Base-by-base conservation (phyloP, 1,139 yeast genomes). In the Blastobotrys petasosporus region DNA sequence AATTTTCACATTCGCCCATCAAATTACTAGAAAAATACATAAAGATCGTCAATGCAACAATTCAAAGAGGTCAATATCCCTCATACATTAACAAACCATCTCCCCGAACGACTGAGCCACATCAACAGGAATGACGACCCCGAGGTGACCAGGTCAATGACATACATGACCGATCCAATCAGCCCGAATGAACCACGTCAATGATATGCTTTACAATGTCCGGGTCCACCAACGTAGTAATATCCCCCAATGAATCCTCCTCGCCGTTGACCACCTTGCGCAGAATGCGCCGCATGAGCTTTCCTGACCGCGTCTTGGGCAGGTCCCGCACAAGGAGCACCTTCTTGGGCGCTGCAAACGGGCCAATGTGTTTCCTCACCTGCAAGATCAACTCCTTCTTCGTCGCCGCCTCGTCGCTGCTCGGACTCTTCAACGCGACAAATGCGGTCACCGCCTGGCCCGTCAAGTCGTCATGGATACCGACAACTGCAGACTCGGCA, bases 291-390 rank as follows among this genome's bases (percentile, higher is more conserved):
- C 98, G 85, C 95, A 92, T 92, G 67, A 92, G 90, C 78, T 92
- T 92, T 62, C 98, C 98, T 29, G 96, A 86, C 73, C 98, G 80
- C 32, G 98, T 92, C 79, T 88, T 90, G 68, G 98, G 98, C 67
- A 92, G 79, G 64, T 92, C 98, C 49, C 77, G 78, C 46, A 92
- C 96, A 53, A 88, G 73, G 54, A 88, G 80, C 47, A 90, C 88
- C 39, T 84, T 75, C 73, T 90, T 90, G 66, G 98, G 98, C 48
- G 97, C 95, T 37, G 98, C 98, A 69, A 92, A 92, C 46, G 98
- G 98, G 47, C 98, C 98, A 65, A 92, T 92, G 63, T 83, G 87
- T 64, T 85, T 82, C 73, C 98, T 83, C 45, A 92, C 97, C 60
- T 83, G 88, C 69, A 90, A 69, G 50, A 88, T 73, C 59, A 94